Evolutionary conservation across 2,329 filamentous ascomycete genomes (phyloP).

Genomic region (Neofusicoccum parvum): DNA sequence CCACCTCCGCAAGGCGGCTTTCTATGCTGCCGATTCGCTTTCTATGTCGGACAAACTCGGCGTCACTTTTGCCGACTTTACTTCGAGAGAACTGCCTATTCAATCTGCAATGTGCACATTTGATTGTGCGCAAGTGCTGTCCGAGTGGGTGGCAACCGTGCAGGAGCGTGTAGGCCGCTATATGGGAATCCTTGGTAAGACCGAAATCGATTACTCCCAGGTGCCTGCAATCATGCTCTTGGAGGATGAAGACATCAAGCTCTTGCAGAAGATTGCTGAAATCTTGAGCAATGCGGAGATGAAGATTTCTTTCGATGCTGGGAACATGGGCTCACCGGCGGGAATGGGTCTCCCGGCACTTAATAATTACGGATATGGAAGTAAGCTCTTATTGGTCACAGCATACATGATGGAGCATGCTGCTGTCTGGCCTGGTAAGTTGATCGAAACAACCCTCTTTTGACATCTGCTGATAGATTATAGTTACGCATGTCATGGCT

Average conservation of each 20-base stretch:
- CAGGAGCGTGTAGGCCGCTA: slow-evolving; percentile 93
- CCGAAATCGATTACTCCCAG: slow-evolving; percentile 75
- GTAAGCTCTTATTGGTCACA: slow-evolving; percentile 80
- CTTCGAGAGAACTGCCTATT: slow-evolving; percentile 80
- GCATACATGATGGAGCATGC: slow-evolving; percentile 86
- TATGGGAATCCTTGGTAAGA: slow-evolving; percentile 81
- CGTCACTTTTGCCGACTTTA: slow-evolving; percentile 81
- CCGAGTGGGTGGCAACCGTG: slow-evolving; percentile 90
- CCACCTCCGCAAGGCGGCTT: slow-evolving; percentile 90
- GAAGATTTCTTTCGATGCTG: slow-evolving; percentile 68
- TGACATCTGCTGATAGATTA: slow-evolving; percentile 23
- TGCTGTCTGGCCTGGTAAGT: slow-evolving; percentile 87
- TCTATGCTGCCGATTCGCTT: slow-evolving; percentile 89
- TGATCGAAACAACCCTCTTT: not conserved
- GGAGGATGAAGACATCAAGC: slow-evolving; percentile 86
- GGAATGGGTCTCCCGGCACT: slow-evolving; percentile 55
- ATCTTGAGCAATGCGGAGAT: slow-evolving; percentile 75
- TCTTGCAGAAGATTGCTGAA: slow-evolving; percentile 79
- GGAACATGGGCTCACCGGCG: slow-evolving; percentile 38
- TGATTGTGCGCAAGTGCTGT: slow-evolving; percentile 90
- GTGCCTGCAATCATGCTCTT: slow-evolving; percentile 88
- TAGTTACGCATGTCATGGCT: slow-evolving; percentile 71
- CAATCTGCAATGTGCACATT: slow-evolving; percentile 92
- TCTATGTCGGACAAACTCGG: slow-evolving; percentile 85
- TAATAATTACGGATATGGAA: slow-evolving; percentile 72